Conservation (phyloP, 805 yeast species). For the Pichia membranifaciens region DNA sequence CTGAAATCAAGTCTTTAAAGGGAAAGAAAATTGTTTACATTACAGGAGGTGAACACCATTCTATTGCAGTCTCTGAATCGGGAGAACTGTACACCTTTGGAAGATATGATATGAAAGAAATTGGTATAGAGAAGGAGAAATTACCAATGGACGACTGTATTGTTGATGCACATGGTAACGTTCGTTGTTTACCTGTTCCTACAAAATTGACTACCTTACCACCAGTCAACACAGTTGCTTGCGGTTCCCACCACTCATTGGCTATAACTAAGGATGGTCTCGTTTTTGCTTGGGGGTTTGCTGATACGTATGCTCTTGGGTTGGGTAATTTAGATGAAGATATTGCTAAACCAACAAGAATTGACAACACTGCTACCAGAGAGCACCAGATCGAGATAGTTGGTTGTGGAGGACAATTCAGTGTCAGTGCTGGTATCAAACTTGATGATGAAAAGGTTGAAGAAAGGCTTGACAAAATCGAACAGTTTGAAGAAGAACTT, state of each 20-base stretch:
- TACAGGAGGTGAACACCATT: slow-evolving; percentile 94
- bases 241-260: slow-evolving; percentile 89
- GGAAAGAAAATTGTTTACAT: slow-evolving; percentile 54
- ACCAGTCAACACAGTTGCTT: slow-evolving; percentile 53
- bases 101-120: slow-evolving; percentile 86
- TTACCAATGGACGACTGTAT: slow-evolving; percentile 67
- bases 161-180: slow-evolving; percentile 71
- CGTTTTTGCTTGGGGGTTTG: slow-evolving; percentile 95
- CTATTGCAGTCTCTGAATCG: slow-evolving; percentile 62
- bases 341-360: slow-evolving; percentile 80
- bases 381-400: slow-evolving; percentile 61
- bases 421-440: slow-evolving; percentile 77
- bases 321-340: slow-evolving; percentile 82
- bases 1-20: slow-evolving; percentile 58
- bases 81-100: slow-evolving; percentile 87
- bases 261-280: slow-evolving; percentile 82
- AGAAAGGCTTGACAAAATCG: slow-evolving; percentile 45
- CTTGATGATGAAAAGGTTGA: slow-evolving; percentile 47
- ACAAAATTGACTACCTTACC: slow-evolving; percentile 59
- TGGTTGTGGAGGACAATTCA: slow-evolving; percentile 97
- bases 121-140: slow-evolving; percentile 65
- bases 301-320: slow-evolving; percentile 94
- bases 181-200: slow-evolving; percentile 83
- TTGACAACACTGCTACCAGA: slow-evolving; percentile 89
- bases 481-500: slow-evolving; percentile 39